A percentile compares a stretch with the other conserved stretches of the same genome.
These are phyloP conservation scores for Phoenix roebelenii DNA, from an alignment of 176 grass and related monocot species.

Conservation along the genomic window DNA sequence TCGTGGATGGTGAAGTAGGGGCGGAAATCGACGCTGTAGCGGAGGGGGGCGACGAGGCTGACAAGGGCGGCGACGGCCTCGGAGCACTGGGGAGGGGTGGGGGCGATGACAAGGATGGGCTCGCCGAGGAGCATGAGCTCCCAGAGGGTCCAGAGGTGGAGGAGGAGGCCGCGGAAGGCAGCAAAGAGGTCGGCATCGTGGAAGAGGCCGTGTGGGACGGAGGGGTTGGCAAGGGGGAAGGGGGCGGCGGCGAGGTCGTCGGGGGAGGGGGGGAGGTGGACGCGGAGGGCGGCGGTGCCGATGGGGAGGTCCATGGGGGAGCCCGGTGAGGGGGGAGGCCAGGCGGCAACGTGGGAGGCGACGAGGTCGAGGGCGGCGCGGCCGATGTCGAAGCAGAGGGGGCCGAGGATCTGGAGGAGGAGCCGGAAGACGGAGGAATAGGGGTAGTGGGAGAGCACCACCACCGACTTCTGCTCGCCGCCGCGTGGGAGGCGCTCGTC, in stretches of 20 bases:
- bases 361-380: slow-evolving; percentile 64
- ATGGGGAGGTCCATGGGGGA: slow-evolving; percentile 72
- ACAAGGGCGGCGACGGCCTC: slow-evolving; percentile 80
- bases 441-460: slow-evolving; percentile 67
- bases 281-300: slow-evolving; percentile 56
- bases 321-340: slow-evolving; percentile 54
- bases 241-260: slow-evolving; percentile 41
- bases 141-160: slow-evolving; percentile 93
- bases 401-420: slow-evolving; percentile 89
- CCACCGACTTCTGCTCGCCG: slow-evolving; percentile 93
- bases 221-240: slow-evolving; percentile 37
- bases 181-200: slow-evolving; percentile 86
- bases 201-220: slow-evolving; percentile 74
- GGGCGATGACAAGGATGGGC: slow-evolving; percentile 65
- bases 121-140: slow-evolving; percentile 77
- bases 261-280: slow-evolving; percentile 57
- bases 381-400: slow-evolving; percentile 95
- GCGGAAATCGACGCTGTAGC: slow-evolving; percentile 68
- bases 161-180: slow-evolving; percentile 62
- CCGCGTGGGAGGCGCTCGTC: slow-evolving; percentile 88
- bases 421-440: slow-evolving; percentile 73
- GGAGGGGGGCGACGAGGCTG: slow-evolving; percentile 80
- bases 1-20: slow-evolving; percentile 99
- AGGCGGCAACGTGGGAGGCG: slow-evolving; percentile 74
- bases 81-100: slow-evolving; percentile 80